Conservation (phyloP, 768 basidiomycete genomes). For the Trametes cingulata region DNA sequence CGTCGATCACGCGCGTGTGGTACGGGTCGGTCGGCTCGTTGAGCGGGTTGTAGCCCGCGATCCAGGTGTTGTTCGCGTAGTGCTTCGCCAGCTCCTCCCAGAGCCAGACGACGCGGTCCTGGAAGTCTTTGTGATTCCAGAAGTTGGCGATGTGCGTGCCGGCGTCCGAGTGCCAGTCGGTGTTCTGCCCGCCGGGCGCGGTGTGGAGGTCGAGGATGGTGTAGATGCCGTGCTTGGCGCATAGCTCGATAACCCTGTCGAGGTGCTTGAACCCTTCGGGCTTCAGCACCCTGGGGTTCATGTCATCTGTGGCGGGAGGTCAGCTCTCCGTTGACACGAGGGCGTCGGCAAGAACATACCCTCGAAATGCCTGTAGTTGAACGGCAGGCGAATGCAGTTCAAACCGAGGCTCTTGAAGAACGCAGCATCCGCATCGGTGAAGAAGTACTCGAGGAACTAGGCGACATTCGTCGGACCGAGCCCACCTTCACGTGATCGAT, state of each 20-base stretch:
- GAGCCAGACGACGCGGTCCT: slow-evolving; percentile 73
- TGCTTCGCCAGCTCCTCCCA: slow-evolving; percentile 76
- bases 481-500: background rate
- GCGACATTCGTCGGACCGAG: slow-evolving; percentile 33
- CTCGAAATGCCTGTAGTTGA: slow-evolving; percentile 78
- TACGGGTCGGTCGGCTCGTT: slow-evolving; percentile 81
- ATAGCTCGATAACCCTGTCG: slow-evolving; percentile 75
- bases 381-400: slow-evolving; percentile 76
- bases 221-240: slow-evolving; percentile 75
- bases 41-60: slow-evolving; percentile 84
- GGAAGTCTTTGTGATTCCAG: slow-evolving; percentile 85
- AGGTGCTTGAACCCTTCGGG: slow-evolving; percentile 77
- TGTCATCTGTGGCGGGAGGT: slow-evolving; percentile 51
- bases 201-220: slow-evolving; percentile 82
- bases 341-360: slow-evolving; percentile 33
- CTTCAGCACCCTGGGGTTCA: slow-evolving; percentile 78
- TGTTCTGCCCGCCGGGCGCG: slow-evolving; percentile 71
- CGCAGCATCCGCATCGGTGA: slow-evolving; percentile 69
- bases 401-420: slow-evolving; percentile 80
- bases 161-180: slow-evolving; percentile 80
- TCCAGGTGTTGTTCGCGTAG: slow-evolving; percentile 57
- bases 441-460: slow-evolving; percentile 84
- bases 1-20: slow-evolving; percentile 61
- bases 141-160: slow-evolving; percentile 70
- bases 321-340: background rate